These are phyloP conservation scores for Neonectria ditissima DNA, from an alignment of 2,329 filamentous ascomycete genomes.

Conservation along the genomic window DNA sequence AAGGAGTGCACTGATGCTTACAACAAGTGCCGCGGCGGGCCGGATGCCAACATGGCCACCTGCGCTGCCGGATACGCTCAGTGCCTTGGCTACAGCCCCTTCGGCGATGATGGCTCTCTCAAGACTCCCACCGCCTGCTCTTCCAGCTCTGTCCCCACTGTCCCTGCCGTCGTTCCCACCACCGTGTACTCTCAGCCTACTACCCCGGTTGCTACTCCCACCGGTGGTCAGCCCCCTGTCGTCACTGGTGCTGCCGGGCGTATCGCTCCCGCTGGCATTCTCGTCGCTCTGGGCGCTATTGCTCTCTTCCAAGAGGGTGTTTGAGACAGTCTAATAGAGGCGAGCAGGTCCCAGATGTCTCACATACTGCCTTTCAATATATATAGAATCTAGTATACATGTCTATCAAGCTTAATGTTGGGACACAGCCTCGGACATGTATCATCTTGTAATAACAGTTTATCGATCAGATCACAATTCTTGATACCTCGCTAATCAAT, in stretches of 20 bases:
- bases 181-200: background rate
- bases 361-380: too few species aligned
- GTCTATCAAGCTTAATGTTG: too few species aligned
- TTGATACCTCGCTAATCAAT: too few species aligned
- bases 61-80: slow-evolving; percentile 41
- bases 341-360: too few species aligned
- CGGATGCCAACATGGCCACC: slow-evolving; percentile 37
- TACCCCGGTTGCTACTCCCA: background rate
- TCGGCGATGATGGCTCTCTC: slow-evolving; percentile 22
- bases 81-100: slow-evolving; percentile 46
- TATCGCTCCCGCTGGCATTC: slow-evolving; percentile 36
- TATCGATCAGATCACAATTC: too few species aligned
- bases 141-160: slow-evolving; percentile 7
- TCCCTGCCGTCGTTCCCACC: background rate
- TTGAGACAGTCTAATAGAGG: too few species aligned
- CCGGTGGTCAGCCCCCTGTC: background rate
- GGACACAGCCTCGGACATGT: too few species aligned
- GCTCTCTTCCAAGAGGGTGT: slow-evolving; percentile 38
- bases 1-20: slow-evolving; percentile 31
- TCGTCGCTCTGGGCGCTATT: slow-evolving; percentile 42
- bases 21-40: slow-evolving; percentile 34
- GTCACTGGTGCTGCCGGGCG: slow-evolving; percentile 33
- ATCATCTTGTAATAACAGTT: too few species aligned
- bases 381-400: too few species aligned
- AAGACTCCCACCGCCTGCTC: slow-evolving; percentile 36